phyloP scores from a whole-genome alignment of 345 rosid genomes.

The Citrus australasica region DNA sequence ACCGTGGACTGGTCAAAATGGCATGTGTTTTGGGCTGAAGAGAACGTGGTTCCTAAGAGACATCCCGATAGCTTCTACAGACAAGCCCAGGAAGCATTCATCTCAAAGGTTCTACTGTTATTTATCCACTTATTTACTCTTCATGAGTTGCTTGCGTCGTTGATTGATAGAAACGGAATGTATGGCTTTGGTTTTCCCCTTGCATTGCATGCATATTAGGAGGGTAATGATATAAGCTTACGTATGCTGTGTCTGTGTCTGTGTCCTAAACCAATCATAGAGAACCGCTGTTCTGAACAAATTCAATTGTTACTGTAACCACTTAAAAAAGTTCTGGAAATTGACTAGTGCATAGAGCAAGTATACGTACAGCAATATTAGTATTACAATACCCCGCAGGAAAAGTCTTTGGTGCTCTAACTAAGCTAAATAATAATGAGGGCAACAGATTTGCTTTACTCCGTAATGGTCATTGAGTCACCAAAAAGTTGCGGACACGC shows the following conservation, averaged over 20 bases:
- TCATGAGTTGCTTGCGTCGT: too few relatives aligned
- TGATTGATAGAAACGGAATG: too few relatives aligned
- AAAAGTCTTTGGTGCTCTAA: too few relatives aligned
- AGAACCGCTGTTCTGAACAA: not conserved
- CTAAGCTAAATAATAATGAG: not conserved
- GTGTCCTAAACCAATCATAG: not conserved
- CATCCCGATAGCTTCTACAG: conserved; percentile 33
- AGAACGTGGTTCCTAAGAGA: conserved; percentile 31
- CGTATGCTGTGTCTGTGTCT: not conserved
- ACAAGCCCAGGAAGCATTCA: conserved; percentile 31
- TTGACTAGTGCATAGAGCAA: not conserved
- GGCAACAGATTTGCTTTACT: too few relatives aligned
- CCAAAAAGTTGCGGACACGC: not conserved
- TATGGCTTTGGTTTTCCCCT: too few relatives aligned
- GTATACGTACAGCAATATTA: not conserved
- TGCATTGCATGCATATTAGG: not conserved
- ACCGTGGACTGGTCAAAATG: conserved; percentile 40
- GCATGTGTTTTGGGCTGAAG: conserved; percentile 45
- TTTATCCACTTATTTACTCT: too few relatives aligned
- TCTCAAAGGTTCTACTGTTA: conserved; percentile 28
- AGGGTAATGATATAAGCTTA: not conserved
- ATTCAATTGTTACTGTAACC: not conserved
- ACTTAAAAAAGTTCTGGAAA: not conserved
- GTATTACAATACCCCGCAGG: not conserved
- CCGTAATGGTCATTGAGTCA: too few relatives aligned